These are phyloP conservation scores for Daldinia bambusicola DNA, from an alignment of 495 filamentous ascomycete genomes.

Conservation along the genomic window DNA sequence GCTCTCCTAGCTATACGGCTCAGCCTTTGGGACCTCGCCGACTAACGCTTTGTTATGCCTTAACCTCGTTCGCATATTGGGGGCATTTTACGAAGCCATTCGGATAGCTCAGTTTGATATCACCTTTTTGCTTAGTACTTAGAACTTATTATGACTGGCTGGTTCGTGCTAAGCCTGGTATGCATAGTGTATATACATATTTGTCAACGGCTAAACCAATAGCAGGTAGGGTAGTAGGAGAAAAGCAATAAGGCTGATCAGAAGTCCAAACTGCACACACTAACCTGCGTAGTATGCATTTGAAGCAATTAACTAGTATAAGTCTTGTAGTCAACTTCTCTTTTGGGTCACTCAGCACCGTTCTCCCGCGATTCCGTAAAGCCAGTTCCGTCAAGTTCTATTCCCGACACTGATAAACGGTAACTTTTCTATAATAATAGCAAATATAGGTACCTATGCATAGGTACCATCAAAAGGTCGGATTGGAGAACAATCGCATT, in stretches of 20 bases:
- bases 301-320: not conserved
- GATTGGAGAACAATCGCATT: constrained; percentile 18
- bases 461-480: constrained; percentile 26
- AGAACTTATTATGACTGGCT: constrained; percentile 14
- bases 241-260: constrained; percentile 24
- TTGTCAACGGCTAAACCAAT: constrained; percentile 41
- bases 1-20: too few relatives aligned
- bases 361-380: constrained; percentile 22
- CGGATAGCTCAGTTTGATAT: constrained; percentile 26
- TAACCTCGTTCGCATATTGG: constrained; percentile 19
- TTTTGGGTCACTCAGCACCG: not conserved
- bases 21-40: not conserved
- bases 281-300: not conserved
- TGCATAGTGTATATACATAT: constrained; percentile 7
- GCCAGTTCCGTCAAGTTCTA: constrained; percentile 11
- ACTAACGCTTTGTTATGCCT: not conserved
- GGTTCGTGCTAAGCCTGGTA: constrained; percentile 34
- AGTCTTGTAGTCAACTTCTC: not conserved
- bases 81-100: constrained; percentile 19
- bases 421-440: constrained; percentile 1
- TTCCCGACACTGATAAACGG: constrained; percentile 10
- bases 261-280: constrained; percentile 31
- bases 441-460: not conserved
- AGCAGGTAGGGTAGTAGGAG: constrained; percentile 10
- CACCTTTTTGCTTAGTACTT: constrained; percentile 14